Evolutionary conservation across 208 protist species (phyloP).

Genomic region (Trypanosoma boissoni): DNA sequence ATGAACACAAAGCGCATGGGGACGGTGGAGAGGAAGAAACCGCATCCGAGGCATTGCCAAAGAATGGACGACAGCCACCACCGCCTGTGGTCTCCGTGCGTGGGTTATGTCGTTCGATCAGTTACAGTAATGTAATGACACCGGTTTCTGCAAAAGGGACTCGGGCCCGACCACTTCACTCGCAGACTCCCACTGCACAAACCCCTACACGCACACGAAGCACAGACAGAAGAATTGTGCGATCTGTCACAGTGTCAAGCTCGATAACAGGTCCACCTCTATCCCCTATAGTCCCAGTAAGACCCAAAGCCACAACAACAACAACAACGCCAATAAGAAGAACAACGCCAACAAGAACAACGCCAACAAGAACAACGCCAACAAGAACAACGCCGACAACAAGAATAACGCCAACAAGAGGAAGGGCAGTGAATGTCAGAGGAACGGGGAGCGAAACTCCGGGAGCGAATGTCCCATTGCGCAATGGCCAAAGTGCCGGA

Average conservation of each 20-base stretch:
- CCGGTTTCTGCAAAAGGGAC: background rate
- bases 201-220: too few relatives aligned
- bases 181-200: too few relatives aligned
- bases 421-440: background rate
- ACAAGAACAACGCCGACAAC: background rate
- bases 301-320: background rate
- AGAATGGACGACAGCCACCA: too few relatives aligned
- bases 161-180: too few relatives aligned
- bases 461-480: too few relatives aligned
- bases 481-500: too few relatives aligned
- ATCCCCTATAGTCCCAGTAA: background rate
- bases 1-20: background rate
- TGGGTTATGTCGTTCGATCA: constrained; percentile 10
- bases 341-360: background rate
- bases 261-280: too few relatives aligned
- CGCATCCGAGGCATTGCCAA: too few relatives aligned
- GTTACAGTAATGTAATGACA: constrained; percentile 1
- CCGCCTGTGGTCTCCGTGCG: background rate
- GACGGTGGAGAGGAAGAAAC: too few relatives aligned
- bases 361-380: background rate
- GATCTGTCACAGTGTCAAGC: too few relatives aligned
- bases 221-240: too few relatives aligned
- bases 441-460: background rate
- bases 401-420: constrained; percentile 1
- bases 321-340: background rate